Base-by-base conservation (phyloP, 371 early-diverging fungal species). In the Capillidium heterosporum region DNA sequence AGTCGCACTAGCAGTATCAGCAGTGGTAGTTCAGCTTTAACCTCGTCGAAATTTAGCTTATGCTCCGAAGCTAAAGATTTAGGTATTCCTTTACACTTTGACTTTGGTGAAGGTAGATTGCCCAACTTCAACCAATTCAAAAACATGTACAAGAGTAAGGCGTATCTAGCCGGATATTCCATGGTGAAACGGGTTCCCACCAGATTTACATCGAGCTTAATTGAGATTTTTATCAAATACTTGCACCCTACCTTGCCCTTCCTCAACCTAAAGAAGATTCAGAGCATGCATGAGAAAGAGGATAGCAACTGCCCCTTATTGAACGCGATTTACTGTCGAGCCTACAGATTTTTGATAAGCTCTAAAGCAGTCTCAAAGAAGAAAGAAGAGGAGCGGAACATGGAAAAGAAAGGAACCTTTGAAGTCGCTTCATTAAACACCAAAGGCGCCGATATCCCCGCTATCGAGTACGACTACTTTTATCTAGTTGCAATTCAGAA, bases 181-280 rank as follows among this genome's bases (percentile, higher is more conserved):
- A 15, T 44, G 19, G 23, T 23, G 8, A 44, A 44, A 44, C 8
- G 44, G 19, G 44, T 49, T 28, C 23, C 23, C 10, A 21, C 19
- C 13, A 21, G 8, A 49, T 49, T 19, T 24, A 27, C 28, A 24
- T 13, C 23, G 10, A 19, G 8, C 27, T 28, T 49, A 49, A 4
- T 28, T 7, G 19, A 24, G 13, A 24, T 31, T 17, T 49, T 24
- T 49, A 49, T 49, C 27, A 15, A 49, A 13, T 24, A 24, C 28
- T 13, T 21, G 7, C 49, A 49, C 49, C 49, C 49, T 27, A 49
- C 49, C 10, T 49, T 49, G 19, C 49, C 49, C 10, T 49, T 49
- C 19, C 7, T 49, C 4, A 49, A 28, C 49, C 27, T 49, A 31
- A 19, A n/a, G 10, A 49, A 31, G 27, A 27, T 49, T 19, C 19